Conservation (phyloP, 1,139 yeast genomes). For the Chernovozyma aurita region DNA sequence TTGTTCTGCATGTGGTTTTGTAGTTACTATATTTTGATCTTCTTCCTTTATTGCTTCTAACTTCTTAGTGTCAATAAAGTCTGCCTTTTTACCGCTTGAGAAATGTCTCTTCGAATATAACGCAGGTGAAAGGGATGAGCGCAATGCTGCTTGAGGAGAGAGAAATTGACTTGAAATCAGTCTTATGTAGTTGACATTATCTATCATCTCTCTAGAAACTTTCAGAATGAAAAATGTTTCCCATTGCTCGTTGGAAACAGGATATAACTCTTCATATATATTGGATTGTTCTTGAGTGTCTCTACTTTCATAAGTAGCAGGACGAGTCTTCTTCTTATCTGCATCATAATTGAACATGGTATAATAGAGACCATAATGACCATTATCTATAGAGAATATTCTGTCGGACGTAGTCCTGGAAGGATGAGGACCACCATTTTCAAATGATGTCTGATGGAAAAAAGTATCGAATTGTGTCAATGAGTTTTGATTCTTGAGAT, state of each 20-base stretch:
- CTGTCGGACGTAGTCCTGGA: constrained; percentile 17
- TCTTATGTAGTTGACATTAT: constrained; percentile 21
- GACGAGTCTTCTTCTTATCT: constrained; percentile 12
- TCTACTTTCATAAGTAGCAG: constrained; percentile 5
- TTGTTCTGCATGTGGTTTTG: not conserved
- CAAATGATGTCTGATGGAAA: constrained; percentile 9
- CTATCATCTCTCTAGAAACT: constrained; percentile 25
- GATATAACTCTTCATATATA: not conserved
- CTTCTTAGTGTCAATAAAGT: not conserved
- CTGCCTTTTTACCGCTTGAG: constrained; percentile 1
- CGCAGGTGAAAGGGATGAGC: not conserved
- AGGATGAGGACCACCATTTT: constrained; percentile 31
- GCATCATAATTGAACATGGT: constrained; percentile 39
- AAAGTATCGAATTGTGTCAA: constrained; percentile 19
- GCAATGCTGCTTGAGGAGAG: constrained; percentile 11
- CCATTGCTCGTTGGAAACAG: constrained; percentile 4
- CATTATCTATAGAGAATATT: constrained; percentile 31
- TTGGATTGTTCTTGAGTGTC: constrained; percentile 2
- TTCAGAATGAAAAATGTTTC: constrained; percentile 24
- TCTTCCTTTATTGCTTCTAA: not conserved
- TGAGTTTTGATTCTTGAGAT: constrained; percentile 22
- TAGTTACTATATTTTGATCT: not conserved
- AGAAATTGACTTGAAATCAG: constrained; percentile 16
- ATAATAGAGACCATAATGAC: constrained; percentile 44
- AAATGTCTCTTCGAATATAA: constrained; percentile 1